phyloP scores from a whole-genome alignment of 2,329 filamentous ascomycete species.

The Arthrobotrys entomopaga region DNA sequence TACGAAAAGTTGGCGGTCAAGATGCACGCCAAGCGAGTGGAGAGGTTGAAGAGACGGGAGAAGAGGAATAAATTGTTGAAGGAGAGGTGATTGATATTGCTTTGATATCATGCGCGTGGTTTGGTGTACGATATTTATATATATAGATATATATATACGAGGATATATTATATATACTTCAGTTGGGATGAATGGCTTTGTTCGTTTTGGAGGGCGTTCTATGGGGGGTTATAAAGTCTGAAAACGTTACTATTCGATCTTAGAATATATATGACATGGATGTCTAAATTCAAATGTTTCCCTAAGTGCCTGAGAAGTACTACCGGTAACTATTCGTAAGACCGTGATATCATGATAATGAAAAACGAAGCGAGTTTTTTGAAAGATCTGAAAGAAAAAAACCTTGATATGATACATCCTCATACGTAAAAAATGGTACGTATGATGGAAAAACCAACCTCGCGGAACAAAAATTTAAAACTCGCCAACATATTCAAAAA shows the following conservation, averaged over 20 bases:
- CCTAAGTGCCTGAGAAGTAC: too few relatives aligned
- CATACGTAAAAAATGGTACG: too few relatives aligned
- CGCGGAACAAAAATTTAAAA: constrained; percentile 10
- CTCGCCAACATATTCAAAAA: background rate
- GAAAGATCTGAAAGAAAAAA: too few relatives aligned
- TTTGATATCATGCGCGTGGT: background rate
- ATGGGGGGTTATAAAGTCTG: background rate
- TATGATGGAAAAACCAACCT: constrained; percentile 8
- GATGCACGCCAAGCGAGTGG: constrained; percentile 96
- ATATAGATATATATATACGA: too few relatives aligned
- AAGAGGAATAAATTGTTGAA: constrained; percentile 90
- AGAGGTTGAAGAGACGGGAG: constrained; percentile 91
- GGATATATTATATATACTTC: too few relatives aligned
- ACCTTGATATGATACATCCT: too few relatives aligned
- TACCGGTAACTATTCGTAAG: too few relatives aligned
- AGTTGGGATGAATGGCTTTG: background rate
- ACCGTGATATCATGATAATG: background rate
- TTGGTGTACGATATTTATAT: background rate
- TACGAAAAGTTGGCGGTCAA: constrained; percentile 95
- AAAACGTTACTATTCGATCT: too few relatives aligned
- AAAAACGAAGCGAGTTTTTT: background rate
- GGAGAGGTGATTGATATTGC: constrained; percentile 57
- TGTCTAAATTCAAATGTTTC: too few relatives aligned
- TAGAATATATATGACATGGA: too few relatives aligned
- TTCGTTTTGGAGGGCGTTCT: background rate